Evolutionary conservation across 257 asterid genomes (phyloP).

Genomic region (Linaria vulgaris): DNA sequence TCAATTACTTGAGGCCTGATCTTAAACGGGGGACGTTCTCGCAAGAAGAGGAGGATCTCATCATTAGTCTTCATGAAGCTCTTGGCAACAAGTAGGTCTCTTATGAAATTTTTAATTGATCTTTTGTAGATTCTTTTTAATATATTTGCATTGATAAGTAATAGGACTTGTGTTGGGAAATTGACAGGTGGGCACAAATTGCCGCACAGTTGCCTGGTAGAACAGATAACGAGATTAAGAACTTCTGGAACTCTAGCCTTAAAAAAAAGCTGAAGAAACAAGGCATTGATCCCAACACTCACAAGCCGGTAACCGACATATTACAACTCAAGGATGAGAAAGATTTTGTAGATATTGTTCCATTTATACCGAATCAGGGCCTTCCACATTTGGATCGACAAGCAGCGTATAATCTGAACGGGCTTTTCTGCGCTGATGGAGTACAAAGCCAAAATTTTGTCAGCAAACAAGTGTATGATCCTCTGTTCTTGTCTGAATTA

Average conservation of each 20-base stretch:
- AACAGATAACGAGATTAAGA: slow-evolving; percentile 92
- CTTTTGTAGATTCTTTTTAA: too few relatives aligned
- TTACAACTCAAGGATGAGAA: slow-evolving; percentile 27
- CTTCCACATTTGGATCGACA: slow-evolving; percentile 34
- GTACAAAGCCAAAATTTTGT: slow-evolving; percentile 19
- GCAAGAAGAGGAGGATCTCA: slow-evolving; percentile 73
- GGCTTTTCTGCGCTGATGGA: slow-evolving; percentile 18
- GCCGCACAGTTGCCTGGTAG: slow-evolving; percentile 83
- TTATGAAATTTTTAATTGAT: background rate
- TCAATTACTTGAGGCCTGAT: slow-evolving; percentile 82
- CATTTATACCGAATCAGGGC: slow-evolving; percentile 27
- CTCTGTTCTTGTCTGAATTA: slow-evolving; percentile 55
- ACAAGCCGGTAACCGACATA: slow-evolving; percentile 43
- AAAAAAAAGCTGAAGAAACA: slow-evolving; percentile 75
- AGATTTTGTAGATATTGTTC: slow-evolving; percentile 22
- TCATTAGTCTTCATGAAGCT: slow-evolving; percentile 58
- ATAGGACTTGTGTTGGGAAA: too few relatives aligned
- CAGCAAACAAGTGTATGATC: slow-evolving; percentile 53
- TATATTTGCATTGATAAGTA: too few relatives aligned
- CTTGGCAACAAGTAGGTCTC: slow-evolving; percentile 65
- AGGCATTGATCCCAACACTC: slow-evolving; percentile 84
- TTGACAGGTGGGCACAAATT: slow-evolving; percentile 85
- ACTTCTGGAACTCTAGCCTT: slow-evolving; percentile 74
- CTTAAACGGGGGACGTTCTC: slow-evolving; percentile 85
- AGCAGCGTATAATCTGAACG: slow-evolving; percentile 22